These are phyloP conservation scores for Pichia ethanolica DNA, from an alignment of 805 yeast species.

Conservation along the genomic window DNA sequence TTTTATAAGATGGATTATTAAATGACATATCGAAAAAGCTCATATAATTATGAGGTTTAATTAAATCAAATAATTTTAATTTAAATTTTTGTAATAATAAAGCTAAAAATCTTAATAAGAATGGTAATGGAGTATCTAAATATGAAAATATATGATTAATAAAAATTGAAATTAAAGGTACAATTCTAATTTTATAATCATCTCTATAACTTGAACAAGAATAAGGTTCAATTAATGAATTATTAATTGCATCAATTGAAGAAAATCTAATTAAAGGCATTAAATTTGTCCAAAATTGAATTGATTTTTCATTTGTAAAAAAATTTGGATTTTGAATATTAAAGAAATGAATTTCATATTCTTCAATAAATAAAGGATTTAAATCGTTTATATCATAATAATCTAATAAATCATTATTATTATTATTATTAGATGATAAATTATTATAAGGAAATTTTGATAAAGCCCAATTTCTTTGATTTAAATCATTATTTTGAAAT, in stretches of 20 bases:
- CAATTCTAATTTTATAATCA: constrained; percentile 25
- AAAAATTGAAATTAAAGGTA: constrained; percentile 34
- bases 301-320: constrained; percentile 36
- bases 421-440: not conserved
- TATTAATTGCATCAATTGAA: constrained; percentile 29
- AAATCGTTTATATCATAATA: constrained; percentile 16
- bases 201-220: constrained; percentile 18
- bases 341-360: constrained; percentile 44
- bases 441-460: constrained; percentile 19
- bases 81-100: constrained; percentile 37
- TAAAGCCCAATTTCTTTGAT: constrained; percentile 44
- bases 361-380: constrained; percentile 42
- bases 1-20: constrained; percentile 42
- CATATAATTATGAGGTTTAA: constrained; percentile 45
- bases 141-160: constrained; percentile 47
- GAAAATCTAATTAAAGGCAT: constrained; percentile 30
- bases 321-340: constrained; percentile 45
- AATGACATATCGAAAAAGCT: constrained; percentile 55
- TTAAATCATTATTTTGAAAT: constrained; percentile 41
- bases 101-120: constrained; percentile 45
- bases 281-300: constrained; percentile 42
- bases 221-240: constrained; percentile 21
- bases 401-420: not conserved
- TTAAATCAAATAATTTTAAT: constrained; percentile 44
- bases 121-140: constrained; percentile 43